phyloP scores from a whole-genome alignment of 2,329 filamentous ascomycete genomes.

The Plectosphaerella cucumerina region DNA sequence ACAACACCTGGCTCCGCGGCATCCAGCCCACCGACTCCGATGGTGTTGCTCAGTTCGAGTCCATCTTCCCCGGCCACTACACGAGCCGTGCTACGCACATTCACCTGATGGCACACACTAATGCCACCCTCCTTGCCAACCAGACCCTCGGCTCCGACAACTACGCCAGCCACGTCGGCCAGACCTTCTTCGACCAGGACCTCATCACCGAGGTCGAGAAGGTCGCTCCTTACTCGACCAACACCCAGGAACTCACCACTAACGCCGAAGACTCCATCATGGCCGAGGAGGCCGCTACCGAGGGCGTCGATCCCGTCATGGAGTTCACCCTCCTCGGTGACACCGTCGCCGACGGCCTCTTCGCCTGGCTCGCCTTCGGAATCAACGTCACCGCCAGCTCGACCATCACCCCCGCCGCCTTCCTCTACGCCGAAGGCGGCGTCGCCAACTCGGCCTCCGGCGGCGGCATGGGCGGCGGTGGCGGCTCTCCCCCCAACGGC shows the following conservation, averaged over 20 bases:
- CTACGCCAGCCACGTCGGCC: constrained; percentile 52
- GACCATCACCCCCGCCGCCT: constrained; percentile 22
- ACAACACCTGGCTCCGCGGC: constrained; percentile 34
- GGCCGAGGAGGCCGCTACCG: constrained; percentile 37
- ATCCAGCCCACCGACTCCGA: constrained; percentile 32
- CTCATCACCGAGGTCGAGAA: constrained; percentile 44
- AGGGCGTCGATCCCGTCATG: constrained; percentile 52
- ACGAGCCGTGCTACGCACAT: constrained; percentile 34
- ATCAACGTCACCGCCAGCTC: constrained; percentile 29
- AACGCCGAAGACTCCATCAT: constrained; percentile 49
- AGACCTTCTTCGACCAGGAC: constrained; percentile 57
- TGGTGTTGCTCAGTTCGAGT: constrained; percentile 35
- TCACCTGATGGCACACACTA: constrained; percentile 29
- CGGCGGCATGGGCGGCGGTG: no score
- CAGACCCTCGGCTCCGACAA: constrained; percentile 42
- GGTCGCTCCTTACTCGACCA: constrained; percentile 38
- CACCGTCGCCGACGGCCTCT: constrained; percentile 41
- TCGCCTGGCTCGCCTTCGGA: constrained; percentile 50
- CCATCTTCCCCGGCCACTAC: constrained; percentile 40
- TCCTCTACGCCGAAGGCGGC: constrained; percentile 25
- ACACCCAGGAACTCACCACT: constrained; percentile 36
- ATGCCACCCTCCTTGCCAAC: constrained; percentile 37
- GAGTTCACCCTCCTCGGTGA: constrained; percentile 55
- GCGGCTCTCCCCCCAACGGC: neutral
- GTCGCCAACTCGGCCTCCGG: constrained; percentile 19